phyloP scores from a whole-genome alignment of 441 rosid species.

The Erodium chrysanthum region DNA sequence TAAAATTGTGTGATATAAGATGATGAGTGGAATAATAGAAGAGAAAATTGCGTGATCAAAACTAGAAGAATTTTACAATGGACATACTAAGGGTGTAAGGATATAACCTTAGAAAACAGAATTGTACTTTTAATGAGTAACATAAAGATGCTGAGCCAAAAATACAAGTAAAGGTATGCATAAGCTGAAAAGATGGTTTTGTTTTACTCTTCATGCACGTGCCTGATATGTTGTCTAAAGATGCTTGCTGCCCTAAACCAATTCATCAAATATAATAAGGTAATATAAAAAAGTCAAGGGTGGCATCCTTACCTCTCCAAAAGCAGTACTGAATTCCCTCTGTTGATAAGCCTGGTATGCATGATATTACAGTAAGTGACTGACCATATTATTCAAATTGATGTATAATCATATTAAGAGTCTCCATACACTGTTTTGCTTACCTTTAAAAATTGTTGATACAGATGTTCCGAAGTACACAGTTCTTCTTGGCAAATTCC shows the following conservation, averaged over 20 bases:
- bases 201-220: not conserved
- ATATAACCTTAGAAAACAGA: not conserved
- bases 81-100: not conserved
- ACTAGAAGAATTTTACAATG: not conserved
- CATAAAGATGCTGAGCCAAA: constrained; percentile 1
- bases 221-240: not conserved
- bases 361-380: constrained; percentile 18
- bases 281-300: constrained; percentile 12
- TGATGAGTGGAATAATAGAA: not conserved
- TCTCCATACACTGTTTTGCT: constrained; percentile 8
- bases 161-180: not conserved
- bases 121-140: not conserved
- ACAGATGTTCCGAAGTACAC: constrained; percentile 95
- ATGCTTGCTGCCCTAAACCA: not conserved
- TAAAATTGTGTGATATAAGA: not conserved
- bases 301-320: constrained; percentile 69
- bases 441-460: constrained; percentile 83
- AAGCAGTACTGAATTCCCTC: constrained; percentile 76
- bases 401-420: constrained; percentile 7
- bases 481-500: constrained; percentile 69
- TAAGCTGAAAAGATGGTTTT: not conserved
- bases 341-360: constrained; percentile 57
- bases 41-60: not conserved
- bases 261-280: not conserved
- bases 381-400: constrained; percentile 10